Evolutionary conservation across 768 basidiomycete genomes (phyloP).

Genomic region (Amanita rimosa): DNA sequence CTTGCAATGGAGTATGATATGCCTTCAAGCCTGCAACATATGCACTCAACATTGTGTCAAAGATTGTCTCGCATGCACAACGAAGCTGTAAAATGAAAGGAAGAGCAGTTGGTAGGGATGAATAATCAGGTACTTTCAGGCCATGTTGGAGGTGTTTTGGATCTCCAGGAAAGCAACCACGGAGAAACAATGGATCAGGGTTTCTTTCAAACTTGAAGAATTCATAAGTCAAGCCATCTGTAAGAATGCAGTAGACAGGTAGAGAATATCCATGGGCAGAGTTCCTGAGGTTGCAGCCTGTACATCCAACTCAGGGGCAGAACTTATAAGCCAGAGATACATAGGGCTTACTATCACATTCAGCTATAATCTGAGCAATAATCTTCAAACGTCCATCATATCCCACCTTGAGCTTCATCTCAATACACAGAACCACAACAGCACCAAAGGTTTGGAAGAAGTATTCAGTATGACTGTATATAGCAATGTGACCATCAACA

Average conservation of each 20-base stretch:
- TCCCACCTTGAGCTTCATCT: constrained; percentile 9
- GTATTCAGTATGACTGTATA: constrained; percentile 9
- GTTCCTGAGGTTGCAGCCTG: constrained; percentile 10
- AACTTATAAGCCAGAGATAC: constrained; percentile 2
- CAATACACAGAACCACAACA: constrained; percentile 10
- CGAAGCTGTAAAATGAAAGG: constrained; percentile 15
- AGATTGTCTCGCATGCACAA: constrained; percentile 12
- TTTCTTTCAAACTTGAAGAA: constrained; percentile 10
- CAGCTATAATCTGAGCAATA: constrained; percentile 13
- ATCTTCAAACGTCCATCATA: constrained; percentile 10
- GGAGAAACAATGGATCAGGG: constrained; percentile 10
- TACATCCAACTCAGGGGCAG: constrained; percentile 3
- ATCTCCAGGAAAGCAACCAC: constrained; percentile 15
- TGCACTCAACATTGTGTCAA: constrained; percentile 13
- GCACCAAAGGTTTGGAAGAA: constrained; percentile 11
- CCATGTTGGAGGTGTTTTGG: constrained; percentile 13
- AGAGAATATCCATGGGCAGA: constrained; percentile 1
- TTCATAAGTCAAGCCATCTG: constrained; percentile 10
- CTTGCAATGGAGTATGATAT: constrained; percentile 7
- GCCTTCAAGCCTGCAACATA: constrained; percentile 13
- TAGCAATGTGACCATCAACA: constrained; percentile 8
- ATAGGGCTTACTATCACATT: constrained; percentile 10
- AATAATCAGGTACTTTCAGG: constrained; percentile 12
- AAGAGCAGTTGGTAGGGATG: constrained; percentile 8
- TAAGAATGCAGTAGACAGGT: constrained; percentile 10